These are phyloP conservation scores for Trypanosoma vivax DNA, from an alignment of 208 protist species.

Conservation along the genomic window DNA sequence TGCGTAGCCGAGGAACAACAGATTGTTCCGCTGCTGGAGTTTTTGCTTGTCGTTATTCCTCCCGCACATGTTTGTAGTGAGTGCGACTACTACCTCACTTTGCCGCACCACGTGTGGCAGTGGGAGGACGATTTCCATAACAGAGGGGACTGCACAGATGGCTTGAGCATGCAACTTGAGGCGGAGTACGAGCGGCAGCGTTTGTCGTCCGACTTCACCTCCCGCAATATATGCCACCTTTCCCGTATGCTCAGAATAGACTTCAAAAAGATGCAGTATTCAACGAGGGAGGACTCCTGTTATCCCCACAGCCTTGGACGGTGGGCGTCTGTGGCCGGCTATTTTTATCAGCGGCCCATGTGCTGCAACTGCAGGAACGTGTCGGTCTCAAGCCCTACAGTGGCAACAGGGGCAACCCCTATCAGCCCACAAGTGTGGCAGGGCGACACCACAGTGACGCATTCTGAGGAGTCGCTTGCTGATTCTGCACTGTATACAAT, in stretches of 20 bases:
- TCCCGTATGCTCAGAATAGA: slow-evolving; percentile 11
- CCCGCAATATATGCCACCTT: slow-evolving; percentile 5
- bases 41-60: slow-evolving; percentile 57
- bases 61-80: slow-evolving; percentile 22
- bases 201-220: slow-evolving; percentile 1
- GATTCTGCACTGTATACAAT: too few relatives aligned
- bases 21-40: slow-evolving; percentile 57
- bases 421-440: not conserved
- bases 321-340: slow-evolving; percentile 12
- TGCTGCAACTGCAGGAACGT: slow-evolving; percentile 8
- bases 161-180: slow-evolving; percentile 43
- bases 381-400: not conserved
- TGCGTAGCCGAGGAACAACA: slow-evolving; percentile 55
- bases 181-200: slow-evolving; percentile 51
- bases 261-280: slow-evolving; percentile 16
- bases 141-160: slow-evolving; percentile 47
- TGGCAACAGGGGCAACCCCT: not conserved
- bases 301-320: slow-evolving; percentile 17
- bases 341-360: slow-evolving; percentile 16
- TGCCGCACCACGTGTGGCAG: slow-evolving; percentile 55
- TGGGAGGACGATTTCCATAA: slow-evolving; percentile 89
- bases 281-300: slow-evolving; percentile 3
- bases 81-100: slow-evolving; percentile 46
- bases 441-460: too few relatives aligned
- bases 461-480: too few relatives aligned